Base-by-base conservation (phyloP, 208 protist species). In the Wallacemonas sp. region DNA sequence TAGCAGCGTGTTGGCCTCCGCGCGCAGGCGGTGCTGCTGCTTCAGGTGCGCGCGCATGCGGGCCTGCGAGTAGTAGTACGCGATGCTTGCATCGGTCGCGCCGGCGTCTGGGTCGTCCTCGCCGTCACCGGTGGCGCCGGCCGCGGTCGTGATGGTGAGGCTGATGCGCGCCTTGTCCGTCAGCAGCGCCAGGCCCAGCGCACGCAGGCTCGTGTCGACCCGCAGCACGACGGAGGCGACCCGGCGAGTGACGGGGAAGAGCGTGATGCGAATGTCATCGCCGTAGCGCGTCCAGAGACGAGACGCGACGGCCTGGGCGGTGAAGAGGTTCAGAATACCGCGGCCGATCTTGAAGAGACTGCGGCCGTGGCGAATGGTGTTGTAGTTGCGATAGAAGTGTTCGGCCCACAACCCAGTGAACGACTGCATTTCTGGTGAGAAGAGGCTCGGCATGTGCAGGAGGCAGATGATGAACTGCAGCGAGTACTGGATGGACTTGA, bases 341-440 rank as follows among this genome's bases (percentile, higher is more conserved):
- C 90, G 77, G 1, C 90, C 90, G 33, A 95, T 66, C 74, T 93
- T 95, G 74, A 95, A 95, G 36, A 95, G 77, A 54, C 76, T 84
- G 36, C 90, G 87, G 19, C 85, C 90, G 69, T 93, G 85, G 33
- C 90, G 84, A 55, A 95, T 93, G 26, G 90, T 95, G 71, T 92
- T 90, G 75, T 80, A 83, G 78, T 95, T 95, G 30, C 71, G 63
- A 67, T 71, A 90, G 24, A 95, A 78, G 19, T 87, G 87, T 69
- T 78, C 64, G 43, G 85, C 87, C 81, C 74, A 85, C 36, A 70
- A 57, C 16, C 79, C 76, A 1, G 76, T 78, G 48, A 88, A 68
- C 6, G 54, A 65, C 44, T 74, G 68, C 34, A 75, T 73, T 34
- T 83, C 85, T 1, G 74, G 68, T 9, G 90, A 86, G 58, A 95